These are phyloP conservation scores for Boletus reticulatus DNA, from an alignment of 768 basidiomycete genomes.

Conservation along the genomic window DNA sequence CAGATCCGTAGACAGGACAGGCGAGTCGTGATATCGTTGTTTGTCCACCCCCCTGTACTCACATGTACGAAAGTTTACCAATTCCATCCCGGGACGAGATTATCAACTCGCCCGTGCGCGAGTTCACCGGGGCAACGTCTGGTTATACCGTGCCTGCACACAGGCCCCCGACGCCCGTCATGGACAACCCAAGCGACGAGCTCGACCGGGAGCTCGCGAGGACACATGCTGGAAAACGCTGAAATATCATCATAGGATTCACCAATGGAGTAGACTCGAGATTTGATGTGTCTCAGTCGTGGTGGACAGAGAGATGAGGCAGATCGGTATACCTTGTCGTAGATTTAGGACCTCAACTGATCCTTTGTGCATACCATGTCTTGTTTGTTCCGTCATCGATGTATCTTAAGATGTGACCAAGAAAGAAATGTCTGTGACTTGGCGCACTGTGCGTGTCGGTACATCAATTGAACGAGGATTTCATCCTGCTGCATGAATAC, in stretches of 20 bases:
- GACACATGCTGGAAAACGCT: conserved; percentile 49
- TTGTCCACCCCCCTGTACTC: neutral
- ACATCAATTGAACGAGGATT: too few relatives aligned
- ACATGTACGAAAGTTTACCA: conserved; percentile 51
- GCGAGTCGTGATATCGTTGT: conserved; percentile 33
- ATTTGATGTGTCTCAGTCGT: neutral
- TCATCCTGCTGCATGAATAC: too few relatives aligned
- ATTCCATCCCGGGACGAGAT: conserved; percentile 83
- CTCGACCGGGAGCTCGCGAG: conserved; percentile 85
- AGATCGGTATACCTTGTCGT: neutral
- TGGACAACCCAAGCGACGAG: conserved; percentile 84
- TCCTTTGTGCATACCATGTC: too few relatives aligned
- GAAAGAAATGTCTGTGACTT: too few relatives aligned
- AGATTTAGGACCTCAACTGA: too few relatives aligned
- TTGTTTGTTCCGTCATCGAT: too few relatives aligned
- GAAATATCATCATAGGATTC: neutral
- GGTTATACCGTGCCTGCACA: conserved; percentile 51
- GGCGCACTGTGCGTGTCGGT: too few relatives aligned
- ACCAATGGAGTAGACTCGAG: neutral
- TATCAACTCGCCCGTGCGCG: conserved; percentile 69
- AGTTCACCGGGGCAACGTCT: conserved; percentile 67
- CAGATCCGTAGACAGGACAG: conserved; percentile 79
- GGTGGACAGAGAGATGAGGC: neutral
- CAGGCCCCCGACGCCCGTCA: conserved; percentile 63
- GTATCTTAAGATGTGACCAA: too few relatives aligned